Conservation (phyloP, 2,329 filamentous ascomycete species). For the Rachicladosporium sp. region DNA sequence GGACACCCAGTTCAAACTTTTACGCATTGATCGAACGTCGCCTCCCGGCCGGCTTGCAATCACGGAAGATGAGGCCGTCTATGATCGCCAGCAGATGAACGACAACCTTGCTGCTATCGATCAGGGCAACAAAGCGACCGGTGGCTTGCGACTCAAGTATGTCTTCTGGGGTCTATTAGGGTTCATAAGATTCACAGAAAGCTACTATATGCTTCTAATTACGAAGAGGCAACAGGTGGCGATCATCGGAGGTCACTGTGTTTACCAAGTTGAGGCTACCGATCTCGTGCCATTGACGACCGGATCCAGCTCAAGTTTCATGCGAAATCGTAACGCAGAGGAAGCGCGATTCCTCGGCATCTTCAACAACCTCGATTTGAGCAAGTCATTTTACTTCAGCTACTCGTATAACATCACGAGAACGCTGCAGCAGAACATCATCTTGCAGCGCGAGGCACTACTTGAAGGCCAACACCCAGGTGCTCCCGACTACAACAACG, state of each 20-base stretch:
- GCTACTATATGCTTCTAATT: slow-evolving; percentile 94
- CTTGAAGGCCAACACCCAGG: slow-evolving; percentile 50
- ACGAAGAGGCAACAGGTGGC: slow-evolving; percentile 94
- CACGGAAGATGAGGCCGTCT: slow-evolving; percentile 88
- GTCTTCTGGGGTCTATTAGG: slow-evolving; percentile 89
- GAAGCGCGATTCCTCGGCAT: slow-evolving; percentile 83
- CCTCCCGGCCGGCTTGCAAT: slow-evolving; percentile 69
- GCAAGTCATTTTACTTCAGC: slow-evolving; percentile 91
- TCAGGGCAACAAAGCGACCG: slow-evolving; percentile 82
- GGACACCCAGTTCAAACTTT: slow-evolving; percentile 75
- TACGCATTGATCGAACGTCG: slow-evolving; percentile 87
- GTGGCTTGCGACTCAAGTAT: slow-evolving; percentile 78
- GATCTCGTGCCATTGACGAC: slow-evolving; percentile 81
- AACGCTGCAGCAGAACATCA: slow-evolving; percentile 85
- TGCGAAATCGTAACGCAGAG: slow-evolving; percentile 73
- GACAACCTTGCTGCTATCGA: slow-evolving; percentile 85
- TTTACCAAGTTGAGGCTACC: slow-evolving; percentile 90
- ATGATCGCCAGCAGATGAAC: slow-evolving; percentile 83
- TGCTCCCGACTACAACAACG: slow-evolving; percentile 61
- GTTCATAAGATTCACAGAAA: slow-evolving; percentile 89
- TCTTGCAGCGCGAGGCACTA: slow-evolving; percentile 60
- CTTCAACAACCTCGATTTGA: slow-evolving; percentile 80
- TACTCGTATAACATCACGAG: slow-evolving; percentile 94
- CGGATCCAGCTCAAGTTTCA: slow-evolving; percentile 51
- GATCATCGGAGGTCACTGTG: slow-evolving; percentile 88